These are phyloP conservation scores for Ulmus americana DNA, from an alignment of 331 rosid species.

Conservation along the genomic window DNA sequence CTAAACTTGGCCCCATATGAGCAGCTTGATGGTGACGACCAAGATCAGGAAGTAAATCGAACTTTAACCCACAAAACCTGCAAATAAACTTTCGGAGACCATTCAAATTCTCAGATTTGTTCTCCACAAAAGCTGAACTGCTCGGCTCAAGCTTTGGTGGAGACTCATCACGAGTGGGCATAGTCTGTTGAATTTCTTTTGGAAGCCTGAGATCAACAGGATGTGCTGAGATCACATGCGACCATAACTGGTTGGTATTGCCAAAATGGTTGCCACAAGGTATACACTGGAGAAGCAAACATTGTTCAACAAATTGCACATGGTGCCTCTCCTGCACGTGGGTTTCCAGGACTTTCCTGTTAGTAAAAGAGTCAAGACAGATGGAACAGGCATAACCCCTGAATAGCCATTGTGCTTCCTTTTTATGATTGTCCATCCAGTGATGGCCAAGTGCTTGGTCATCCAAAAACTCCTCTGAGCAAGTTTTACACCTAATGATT, in stretches of 20 bases:
- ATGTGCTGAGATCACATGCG: conserved; percentile 75
- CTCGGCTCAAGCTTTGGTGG: conserved; percentile 45
- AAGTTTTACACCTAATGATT: conserved; percentile 68
- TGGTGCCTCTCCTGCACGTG: conserved; percentile 98
- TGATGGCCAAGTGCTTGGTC: conserved; percentile 76
- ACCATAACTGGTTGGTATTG: conserved; percentile 73
- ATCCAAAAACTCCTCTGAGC: conserved; percentile 59
- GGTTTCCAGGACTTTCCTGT: conserved; percentile 69
- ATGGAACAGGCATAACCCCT: conserved; percentile 96
- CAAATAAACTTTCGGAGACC: conserved; percentile 63
- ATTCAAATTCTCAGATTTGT: conserved; percentile 47
- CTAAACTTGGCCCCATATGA: conserved; percentile 82
- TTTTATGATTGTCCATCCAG: conserved; percentile 92
- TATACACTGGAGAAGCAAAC: conserved; percentile 96
- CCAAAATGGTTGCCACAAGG: conserved; percentile 96
- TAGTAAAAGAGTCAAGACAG: conserved; percentile 92
- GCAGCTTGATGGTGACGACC: conserved; percentile 99
- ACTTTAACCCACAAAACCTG: conserved; percentile 93
- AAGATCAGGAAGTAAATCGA: conserved; percentile 92
- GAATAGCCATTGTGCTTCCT: conserved; percentile 98
- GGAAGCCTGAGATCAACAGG: conserved; percentile 59
- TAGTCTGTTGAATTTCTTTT: conserved; percentile 41
- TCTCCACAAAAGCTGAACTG: conserved; percentile 48
- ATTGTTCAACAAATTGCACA: conserved; percentile 85
- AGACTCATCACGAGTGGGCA: conserved; percentile 48